phyloP scores from a whole-genome alignment of 768 basidiomycete genomes.

The Pulveroboletus sp. region DNA sequence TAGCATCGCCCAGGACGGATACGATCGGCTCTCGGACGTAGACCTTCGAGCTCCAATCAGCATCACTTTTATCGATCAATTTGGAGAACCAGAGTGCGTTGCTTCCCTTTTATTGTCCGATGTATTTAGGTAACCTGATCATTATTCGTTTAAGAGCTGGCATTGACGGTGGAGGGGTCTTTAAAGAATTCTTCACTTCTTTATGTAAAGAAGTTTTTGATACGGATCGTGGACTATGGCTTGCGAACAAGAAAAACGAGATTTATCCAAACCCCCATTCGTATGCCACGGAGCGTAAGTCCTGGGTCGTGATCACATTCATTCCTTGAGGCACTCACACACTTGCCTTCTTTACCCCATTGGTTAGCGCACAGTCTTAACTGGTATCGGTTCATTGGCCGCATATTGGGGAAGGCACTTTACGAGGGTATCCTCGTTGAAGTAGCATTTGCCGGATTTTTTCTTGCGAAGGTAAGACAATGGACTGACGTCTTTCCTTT shows the following conservation, averaged over 20 bases:
- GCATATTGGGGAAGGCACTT: slow-evolving; percentile 92
- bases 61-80: slow-evolving; percentile 92
- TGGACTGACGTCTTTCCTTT: not conserved
- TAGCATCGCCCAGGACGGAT: slow-evolving; percentile 86
- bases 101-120: not conserved
- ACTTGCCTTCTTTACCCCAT: not conserved
- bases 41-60: slow-evolving; percentile 79
- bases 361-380: slow-evolving; percentile 69
- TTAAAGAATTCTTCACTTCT: slow-evolving; percentile 96
- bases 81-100: slow-evolving; percentile 76
- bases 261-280: slow-evolving; percentile 92
- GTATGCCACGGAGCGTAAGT: slow-evolving; percentile 83
- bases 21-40: slow-evolving; percentile 71
- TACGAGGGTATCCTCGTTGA: slow-evolving; percentile 96
- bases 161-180: slow-evolving; percentile 95
- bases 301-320: not conserved
- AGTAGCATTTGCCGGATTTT: slow-evolving; percentile 93
- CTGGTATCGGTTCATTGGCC: slow-evolving; percentile 93
- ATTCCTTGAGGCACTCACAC: not conserved
- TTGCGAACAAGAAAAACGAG: slow-evolving; percentile 86
- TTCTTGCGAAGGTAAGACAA: slow-evolving; percentile 69
- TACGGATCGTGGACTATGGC: slow-evolving; percentile 90
- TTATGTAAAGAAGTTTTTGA: slow-evolving; percentile 94
- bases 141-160: slow-evolving; percentile 52
- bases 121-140: slow-evolving; percentile 3